Conservation (phyloP, 129 eudicot species). For the Lonicera japonica region DNA sequence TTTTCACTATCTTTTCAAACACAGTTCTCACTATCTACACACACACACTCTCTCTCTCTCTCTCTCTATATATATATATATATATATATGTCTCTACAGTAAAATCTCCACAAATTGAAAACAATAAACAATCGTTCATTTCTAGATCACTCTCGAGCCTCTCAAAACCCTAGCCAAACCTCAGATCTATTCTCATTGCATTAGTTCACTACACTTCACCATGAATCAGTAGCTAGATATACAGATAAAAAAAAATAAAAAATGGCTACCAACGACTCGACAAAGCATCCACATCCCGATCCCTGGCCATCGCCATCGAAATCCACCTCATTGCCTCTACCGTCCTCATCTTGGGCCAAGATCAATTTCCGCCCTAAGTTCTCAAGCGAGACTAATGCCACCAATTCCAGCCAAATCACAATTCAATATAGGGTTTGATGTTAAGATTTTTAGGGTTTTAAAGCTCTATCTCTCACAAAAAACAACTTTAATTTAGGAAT, state of each 20-base stretch:
- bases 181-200: conserved; percentile 2
- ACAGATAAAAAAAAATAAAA: too few species aligned
- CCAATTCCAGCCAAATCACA: conserved; percentile 72
- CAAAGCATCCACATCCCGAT: conserved; percentile 47
- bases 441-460: too few species aligned
- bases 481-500: too few species aligned
- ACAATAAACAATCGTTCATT: too few species aligned
- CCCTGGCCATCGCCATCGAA: conserved; percentile 62
- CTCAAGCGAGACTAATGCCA: conserved; percentile 87
- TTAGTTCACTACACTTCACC: not conserved
- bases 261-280: conserved; percentile 74
- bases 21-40: not conserved
- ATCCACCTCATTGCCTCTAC: conserved; percentile 74
- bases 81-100: too few species aligned
- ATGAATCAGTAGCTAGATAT: too few species aligned
- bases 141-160: too few species aligned
- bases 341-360: conserved; percentile 93
- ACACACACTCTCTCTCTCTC: not conserved
- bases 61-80: too few species aligned
- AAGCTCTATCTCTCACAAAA: too few species aligned
- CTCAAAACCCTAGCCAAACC: conserved; percentile 9
- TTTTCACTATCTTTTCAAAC: not conserved
- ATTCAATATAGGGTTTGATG: too few species aligned
- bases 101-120: too few species aligned
- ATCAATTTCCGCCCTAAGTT: too few species aligned